Evolutionary conservation across 768 basidiomycete species (phyloP).

Genomic region (Mycena galericulata): DNA sequence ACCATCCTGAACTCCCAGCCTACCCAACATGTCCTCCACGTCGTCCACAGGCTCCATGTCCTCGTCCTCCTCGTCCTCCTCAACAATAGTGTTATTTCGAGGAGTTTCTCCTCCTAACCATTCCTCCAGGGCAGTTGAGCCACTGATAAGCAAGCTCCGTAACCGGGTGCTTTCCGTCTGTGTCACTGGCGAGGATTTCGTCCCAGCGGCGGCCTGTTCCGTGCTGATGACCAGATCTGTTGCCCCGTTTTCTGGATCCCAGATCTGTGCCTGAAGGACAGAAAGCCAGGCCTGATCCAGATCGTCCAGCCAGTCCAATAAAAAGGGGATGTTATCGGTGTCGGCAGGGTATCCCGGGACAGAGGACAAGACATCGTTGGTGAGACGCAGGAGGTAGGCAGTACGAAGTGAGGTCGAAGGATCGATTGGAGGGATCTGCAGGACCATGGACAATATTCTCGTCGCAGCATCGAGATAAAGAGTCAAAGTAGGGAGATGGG

Average conservation of each 20-base stretch:
- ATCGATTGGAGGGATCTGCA: conserved; percentile 81
- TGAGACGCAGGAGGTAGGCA: conserved; percentile 77
- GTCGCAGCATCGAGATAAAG: conserved; percentile 71
- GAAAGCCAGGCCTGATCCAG: conserved; percentile 82
- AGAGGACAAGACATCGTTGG: conserved; percentile 71
- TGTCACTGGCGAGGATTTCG: conserved; percentile 62
- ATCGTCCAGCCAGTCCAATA: conserved; percentile 77
- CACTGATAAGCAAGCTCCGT: conserved; percentile 72
- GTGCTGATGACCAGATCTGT: conserved; percentile 58
- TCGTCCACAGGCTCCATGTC: conserved; percentile 35
- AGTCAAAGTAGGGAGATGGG: conserved; percentile 66
- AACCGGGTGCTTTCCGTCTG: conserved; percentile 83
- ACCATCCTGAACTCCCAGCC: conserved; percentile 67
- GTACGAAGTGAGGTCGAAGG: conserved; percentile 77
- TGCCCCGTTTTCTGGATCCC: conserved; percentile 65
- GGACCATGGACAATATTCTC: conserved; percentile 67
- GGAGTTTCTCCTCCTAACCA: conserved; percentile 61
- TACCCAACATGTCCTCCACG: conserved; percentile 56
- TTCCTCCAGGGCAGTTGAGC: conserved; percentile 72
- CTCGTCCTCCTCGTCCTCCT: conserved; percentile 40
- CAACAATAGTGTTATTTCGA: conserved; percentile 36
- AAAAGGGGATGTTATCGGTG: conserved; percentile 56
- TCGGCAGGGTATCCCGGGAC: conserved; percentile 71
- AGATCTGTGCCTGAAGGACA: conserved; percentile 72
- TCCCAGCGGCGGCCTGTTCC: conserved; percentile 44